These are phyloP conservation scores for Pyrrhoderma noxium DNA, from an alignment of 1,284 basidiomycete species.

Conservation along the genomic window DNA sequence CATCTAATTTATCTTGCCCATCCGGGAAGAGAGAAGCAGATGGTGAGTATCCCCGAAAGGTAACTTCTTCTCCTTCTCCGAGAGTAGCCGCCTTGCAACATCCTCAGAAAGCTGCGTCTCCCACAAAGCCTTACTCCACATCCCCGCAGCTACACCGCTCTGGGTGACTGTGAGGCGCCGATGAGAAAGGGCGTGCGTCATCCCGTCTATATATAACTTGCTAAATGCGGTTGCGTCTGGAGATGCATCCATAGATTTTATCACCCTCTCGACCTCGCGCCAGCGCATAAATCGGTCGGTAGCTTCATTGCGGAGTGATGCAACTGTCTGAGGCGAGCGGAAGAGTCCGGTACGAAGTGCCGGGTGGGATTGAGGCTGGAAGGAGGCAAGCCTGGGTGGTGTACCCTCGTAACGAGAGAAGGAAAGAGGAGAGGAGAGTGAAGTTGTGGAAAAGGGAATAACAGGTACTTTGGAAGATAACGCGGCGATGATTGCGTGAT, in stretches of 20 bases:
- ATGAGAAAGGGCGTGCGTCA: not conserved
- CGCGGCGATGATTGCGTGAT: slow-evolving; percentile 41
- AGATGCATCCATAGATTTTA: slow-evolving; percentile 19
- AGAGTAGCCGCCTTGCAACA: slow-evolving; percentile 37
- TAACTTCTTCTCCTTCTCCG: not conserved
- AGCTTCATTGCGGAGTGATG: slow-evolving; percentile 50
- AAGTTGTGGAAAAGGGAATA: slow-evolving; percentile 10
- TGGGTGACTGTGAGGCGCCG: slow-evolving; percentile 1
- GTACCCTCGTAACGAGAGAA: slow-evolving; percentile 4
- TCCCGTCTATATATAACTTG: not conserved
- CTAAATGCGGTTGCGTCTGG: not conserved
- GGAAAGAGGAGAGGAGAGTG: slow-evolving; percentile 8
- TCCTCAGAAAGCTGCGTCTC: slow-evolving; percentile 48
- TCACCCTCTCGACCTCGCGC: slow-evolving; percentile 56
- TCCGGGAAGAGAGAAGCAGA: not conserved
- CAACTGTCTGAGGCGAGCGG: slow-evolving; percentile 50
- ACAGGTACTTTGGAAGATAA: slow-evolving; percentile 48
- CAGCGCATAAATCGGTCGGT: slow-evolving; percentile 63
- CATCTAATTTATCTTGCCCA: too few species aligned
- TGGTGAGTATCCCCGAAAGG: slow-evolving; percentile 17
- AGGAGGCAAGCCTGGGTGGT: slow-evolving; percentile 39
- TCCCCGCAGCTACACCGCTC: slow-evolving; percentile 22
- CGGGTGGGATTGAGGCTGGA: slow-evolving; percentile 41
- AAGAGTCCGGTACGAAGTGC: slow-evolving; percentile 54
- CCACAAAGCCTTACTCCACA: slow-evolving; percentile 39